Evolutionary conservation across 306 rosid species (phyloP), one percentile per base, ranked within the genome.

Genomic region (Vigna hirtella): DNA sequence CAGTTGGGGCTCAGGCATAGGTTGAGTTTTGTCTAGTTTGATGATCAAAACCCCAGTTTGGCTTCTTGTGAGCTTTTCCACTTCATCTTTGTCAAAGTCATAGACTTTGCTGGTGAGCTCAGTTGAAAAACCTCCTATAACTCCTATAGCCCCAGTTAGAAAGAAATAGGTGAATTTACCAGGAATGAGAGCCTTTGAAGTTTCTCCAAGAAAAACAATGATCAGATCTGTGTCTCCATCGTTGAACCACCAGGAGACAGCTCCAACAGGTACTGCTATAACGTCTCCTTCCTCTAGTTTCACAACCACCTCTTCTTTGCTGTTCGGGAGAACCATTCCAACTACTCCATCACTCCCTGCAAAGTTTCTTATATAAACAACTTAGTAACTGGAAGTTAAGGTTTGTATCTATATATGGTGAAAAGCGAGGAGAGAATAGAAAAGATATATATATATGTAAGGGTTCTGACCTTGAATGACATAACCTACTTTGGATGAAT

Each of bases 211-310:
- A 73, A 88, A 84, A 2, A 63, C 8, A 6, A 92, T 38, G 0
- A 30, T 48, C 2, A 92, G 82, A 20, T 85, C 82, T 0, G 89
- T 80, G 28, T 84, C 89, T 30, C 85, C 94, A 13, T 84, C 61
- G 34, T 90, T 90, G 90, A 78, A 90, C 97, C 97, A 92, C 97
- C 97, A 92, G 16, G 97, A 92, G 20, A 86, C 49, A 36, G 58
- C 11, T 59, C 91, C 97, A 16, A 59, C 15, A 2, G 91, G 88
- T 0, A 87, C 79, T 1, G 97, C 90, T 20, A 90, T 79, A 0
- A 92, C 24, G 28, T 90, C 93, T 52, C 93, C 97, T 26, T 87
- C 40, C 73, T 76, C 83, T 0, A 92, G 84, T 52, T 72, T 88
- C 72, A 91, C 18, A 7, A 88, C 89, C 34, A 74, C 84, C 61